A percentile compares a stretch with the other conserved stretches of the same genome.
phyloP scores from a whole-genome alignment of 768 basidiomycete genomes.

The Hypholoma fasciculare region DNA sequence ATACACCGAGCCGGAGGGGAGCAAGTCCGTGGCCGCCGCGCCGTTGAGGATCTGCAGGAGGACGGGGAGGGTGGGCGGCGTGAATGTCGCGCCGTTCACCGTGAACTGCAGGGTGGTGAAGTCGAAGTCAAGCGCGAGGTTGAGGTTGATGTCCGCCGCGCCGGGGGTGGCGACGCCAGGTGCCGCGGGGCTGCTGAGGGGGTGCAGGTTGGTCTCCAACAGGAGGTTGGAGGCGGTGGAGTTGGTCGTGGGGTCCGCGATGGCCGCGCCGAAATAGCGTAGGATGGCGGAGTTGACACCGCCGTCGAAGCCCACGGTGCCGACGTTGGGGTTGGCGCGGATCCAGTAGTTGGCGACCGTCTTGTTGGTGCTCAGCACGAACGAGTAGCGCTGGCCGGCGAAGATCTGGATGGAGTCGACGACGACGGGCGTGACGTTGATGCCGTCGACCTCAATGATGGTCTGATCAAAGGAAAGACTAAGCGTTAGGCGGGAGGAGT shows the following conservation, averaged over 20 bases:
- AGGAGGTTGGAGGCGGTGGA: constrained; percentile 27
- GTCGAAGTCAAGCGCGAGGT: constrained; percentile 30
- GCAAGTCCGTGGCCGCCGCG: constrained; percentile 31
- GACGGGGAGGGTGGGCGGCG: constrained; percentile 40
- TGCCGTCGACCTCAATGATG: constrained; percentile 41
- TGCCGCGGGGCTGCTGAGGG: constrained; percentile 23
- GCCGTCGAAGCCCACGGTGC: constrained; percentile 17
- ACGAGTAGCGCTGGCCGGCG: constrained; percentile 44
- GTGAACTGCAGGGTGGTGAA: constrained; percentile 19
- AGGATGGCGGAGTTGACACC: constrained; percentile 58
- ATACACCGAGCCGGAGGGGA: constrained; percentile 43
- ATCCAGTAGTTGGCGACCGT: constrained; percentile 45
- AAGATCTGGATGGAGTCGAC: constrained; percentile 35
- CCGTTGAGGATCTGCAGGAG: constrained; percentile 48
- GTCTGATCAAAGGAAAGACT: constrained; percentile 17
- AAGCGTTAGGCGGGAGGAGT: too few relatives aligned
- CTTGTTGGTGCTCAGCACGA: constrained; percentile 39
- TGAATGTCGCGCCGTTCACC: constrained; percentile 35
- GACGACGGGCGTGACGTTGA: constrained; percentile 33
- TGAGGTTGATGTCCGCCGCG: constrained; percentile 37
- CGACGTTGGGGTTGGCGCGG: constrained; percentile 31
- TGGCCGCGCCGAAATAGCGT: constrained; percentile 43
- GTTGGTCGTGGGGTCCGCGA: constrained; percentile 37
- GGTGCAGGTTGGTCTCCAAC: constrained; percentile 36
- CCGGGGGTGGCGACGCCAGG: constrained; percentile 35